Base-by-base conservation (phyloP, 805 yeast genomes). In the Hanseniaspora lachancei region DNA sequence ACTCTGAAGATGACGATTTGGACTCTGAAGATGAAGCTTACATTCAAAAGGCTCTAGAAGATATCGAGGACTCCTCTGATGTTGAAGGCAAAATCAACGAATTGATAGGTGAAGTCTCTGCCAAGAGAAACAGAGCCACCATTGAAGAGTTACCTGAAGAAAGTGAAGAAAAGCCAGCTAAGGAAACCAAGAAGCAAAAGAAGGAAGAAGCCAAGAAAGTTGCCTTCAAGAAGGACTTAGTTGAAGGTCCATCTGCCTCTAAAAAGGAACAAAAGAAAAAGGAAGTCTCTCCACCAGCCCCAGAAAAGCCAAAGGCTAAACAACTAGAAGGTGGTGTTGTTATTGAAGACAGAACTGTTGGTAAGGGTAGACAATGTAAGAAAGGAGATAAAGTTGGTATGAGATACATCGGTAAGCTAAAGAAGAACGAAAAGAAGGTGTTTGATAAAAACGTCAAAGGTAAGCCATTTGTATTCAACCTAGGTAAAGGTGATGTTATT, bases 401-500 rank as follows among this genome's bases (percentile, higher is more conserved):
- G 73, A 82, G 98, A 77, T 93, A 93, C 80, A 86, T 93, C 64
- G 98, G 98, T 70, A 95, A 93, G 77, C 82, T 93, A 71, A 84
- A 86, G 76, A 56, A 56, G 42, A 89, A 89, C 75, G 98, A 97
- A 64, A 87, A 87, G 71, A 53, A 53, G 35, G 89, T 86, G 50
- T 93, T 93, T 63, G 99, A 93, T 79, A 89, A 91, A 73, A 93
- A 93, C 82, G 88, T 96, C 63, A 78, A 83, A 62, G 99, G 99
- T 66, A 91, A 88, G 77, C 98, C 99, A 67, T 93, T 93, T 72
- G 72, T 74, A 61, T 93, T 93, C 74, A 80, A 79, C 60, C 79
- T 93, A 64, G 98, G 98, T 66, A 86, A 84, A 71, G 98, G 97
- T 68, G 98, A 93, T 74, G 97, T 95, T 63, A 93, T 93, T 77